Conservation (phyloP, 1,284 basidiomycete species). For the Sphagnurus paluster region DNA sequence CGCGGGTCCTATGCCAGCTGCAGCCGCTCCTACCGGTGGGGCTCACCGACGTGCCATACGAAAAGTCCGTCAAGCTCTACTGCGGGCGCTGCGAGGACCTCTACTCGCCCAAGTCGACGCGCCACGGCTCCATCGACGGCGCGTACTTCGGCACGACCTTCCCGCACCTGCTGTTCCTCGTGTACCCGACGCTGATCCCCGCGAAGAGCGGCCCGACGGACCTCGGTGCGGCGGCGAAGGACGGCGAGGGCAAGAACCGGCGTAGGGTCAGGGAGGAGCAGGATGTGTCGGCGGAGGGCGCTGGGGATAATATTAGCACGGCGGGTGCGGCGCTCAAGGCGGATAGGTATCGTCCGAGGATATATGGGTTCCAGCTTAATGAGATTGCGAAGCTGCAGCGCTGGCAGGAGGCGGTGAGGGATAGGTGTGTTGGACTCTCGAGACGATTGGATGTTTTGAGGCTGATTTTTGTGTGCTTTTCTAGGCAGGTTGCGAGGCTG, state of each 20-base stretch:
- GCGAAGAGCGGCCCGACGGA: conserved; percentile 74
- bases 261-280: conserved; percentile 47
- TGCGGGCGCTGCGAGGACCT: conserved; percentile 97
- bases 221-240: conserved; percentile 28
- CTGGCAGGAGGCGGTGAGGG: conserved; percentile 90
- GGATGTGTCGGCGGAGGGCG: conserved; percentile 56
- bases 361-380: conserved; percentile 93
- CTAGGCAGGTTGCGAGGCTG: conserved; percentile 47
- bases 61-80: conserved; percentile 96
- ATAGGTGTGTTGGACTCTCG: conserved; percentile 70
- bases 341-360: conserved; percentile 86
- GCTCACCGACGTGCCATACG: conserved; percentile 90
- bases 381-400: conserved; percentile 90
- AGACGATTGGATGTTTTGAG: conserved; percentile 3
- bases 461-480: not conserved
- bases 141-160: conserved; percentile 98
- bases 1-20: conserved; percentile 88
- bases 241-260: conserved; percentile 38
- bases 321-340: conserved; percentile 83
- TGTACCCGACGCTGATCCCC: conserved; percentile 89
- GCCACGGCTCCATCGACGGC: conserved; percentile 94
- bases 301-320: conserved; percentile 68
- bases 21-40: conserved; percentile 96
- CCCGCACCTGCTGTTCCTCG: conserved; percentile 93
- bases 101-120: conserved; percentile 92